phyloP scores from a whole-genome alignment of 1,284 basidiomycete species.

The Ustilago sp. region DNA sequence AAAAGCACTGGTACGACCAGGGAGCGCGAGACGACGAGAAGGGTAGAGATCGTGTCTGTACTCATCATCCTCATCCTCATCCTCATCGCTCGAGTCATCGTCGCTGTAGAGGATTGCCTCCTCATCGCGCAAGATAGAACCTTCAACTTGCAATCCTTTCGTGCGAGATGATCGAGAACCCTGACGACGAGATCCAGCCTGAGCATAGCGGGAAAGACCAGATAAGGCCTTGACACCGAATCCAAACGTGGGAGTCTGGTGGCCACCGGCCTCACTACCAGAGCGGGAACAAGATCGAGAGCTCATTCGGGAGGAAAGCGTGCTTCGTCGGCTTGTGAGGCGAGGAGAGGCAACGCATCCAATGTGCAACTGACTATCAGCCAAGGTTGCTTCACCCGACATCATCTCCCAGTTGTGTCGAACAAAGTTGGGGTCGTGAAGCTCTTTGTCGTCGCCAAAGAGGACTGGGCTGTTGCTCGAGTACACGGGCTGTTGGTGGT shows the following conservation, averaged over 20 bases:
- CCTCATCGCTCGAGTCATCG: constrained; percentile 29
- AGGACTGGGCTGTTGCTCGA: constrained; percentile 33
- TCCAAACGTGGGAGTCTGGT: constrained; percentile 24
- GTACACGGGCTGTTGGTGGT: constrained; percentile 15
- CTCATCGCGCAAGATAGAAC: constrained; percentile 42
- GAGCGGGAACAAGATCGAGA: constrained; percentile 41
- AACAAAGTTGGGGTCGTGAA: constrained; percentile 47
- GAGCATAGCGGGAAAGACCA: constrained; percentile 40
- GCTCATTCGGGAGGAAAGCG: constrained; percentile 31
- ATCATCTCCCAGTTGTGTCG: constrained; percentile 53
- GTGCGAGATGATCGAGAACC: constrained; percentile 15
- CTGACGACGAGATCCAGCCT: constrained; percentile 4
- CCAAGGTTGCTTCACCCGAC: constrained; percentile 25
- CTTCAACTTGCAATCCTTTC: constrained; percentile 38
- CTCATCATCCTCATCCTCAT: constrained; percentile 24
- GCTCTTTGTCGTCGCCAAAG: constrained; percentile 40
- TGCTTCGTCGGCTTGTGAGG: constrained; percentile 33
- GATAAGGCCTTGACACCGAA: constrained; percentile 31
- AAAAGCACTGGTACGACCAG: constrained; percentile 21
- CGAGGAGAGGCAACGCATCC: constrained; percentile 26
- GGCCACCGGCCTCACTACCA: constrained; percentile 35
- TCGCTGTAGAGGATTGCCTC: constrained; percentile 38
- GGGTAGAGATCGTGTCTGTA: constrained; percentile 9
- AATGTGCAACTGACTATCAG: constrained; percentile 33
- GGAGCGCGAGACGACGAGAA: constrained; percentile 17